These are phyloP conservation scores for Cystofilobasidium macerans DNA, from an alignment of 768 basidiomycete genomes.

Conservation along the genomic window DNA sequence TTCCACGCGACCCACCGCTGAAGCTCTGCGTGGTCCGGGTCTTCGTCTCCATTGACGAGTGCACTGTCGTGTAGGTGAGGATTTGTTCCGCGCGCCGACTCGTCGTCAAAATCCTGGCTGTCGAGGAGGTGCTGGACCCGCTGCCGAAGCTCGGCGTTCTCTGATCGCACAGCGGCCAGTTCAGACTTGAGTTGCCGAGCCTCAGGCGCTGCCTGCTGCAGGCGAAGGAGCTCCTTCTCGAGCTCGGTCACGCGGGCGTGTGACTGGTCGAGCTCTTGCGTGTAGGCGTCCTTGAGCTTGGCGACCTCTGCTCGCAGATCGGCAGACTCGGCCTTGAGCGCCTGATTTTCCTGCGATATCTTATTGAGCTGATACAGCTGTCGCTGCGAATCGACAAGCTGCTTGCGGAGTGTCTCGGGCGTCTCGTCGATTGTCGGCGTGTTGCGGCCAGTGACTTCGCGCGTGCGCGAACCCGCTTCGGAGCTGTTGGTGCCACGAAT, in stretches of 20 bases:
- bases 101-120: conserved; percentile 10
- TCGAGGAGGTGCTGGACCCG: conserved; percentile 81
- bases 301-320: conserved; percentile 63
- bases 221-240: conserved; percentile 63
- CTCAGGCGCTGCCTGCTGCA: conserved; percentile 43
- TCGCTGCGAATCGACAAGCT: conserved; percentile 66
- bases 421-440: conserved; percentile 69
- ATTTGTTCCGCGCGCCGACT: neutral
- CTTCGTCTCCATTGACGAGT: conserved; percentile 18
- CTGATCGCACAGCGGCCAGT: conserved; percentile 63
- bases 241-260: conserved; percentile 65
- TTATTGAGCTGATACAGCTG: conserved; percentile 58
- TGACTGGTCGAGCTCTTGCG: conserved; percentile 64
- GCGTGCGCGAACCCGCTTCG: conserved; percentile 45
- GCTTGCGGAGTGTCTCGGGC: conserved; percentile 52
- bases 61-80: too few relatives aligned
- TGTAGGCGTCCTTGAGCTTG: conserved; percentile 57
- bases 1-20: conserved; percentile 8
- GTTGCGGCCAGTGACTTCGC: conserved; percentile 57
- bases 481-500: conserved; percentile 51
- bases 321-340: conserved; percentile 62
- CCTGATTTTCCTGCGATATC: conserved; percentile 66
- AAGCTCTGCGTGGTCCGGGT: conserved; percentile 21
- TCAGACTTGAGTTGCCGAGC: conserved; percentile 68
- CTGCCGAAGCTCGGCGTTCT: conserved; percentile 81